Conservation (phyloP, 306 rosid species). For the Mucuna pruriens region DNA sequence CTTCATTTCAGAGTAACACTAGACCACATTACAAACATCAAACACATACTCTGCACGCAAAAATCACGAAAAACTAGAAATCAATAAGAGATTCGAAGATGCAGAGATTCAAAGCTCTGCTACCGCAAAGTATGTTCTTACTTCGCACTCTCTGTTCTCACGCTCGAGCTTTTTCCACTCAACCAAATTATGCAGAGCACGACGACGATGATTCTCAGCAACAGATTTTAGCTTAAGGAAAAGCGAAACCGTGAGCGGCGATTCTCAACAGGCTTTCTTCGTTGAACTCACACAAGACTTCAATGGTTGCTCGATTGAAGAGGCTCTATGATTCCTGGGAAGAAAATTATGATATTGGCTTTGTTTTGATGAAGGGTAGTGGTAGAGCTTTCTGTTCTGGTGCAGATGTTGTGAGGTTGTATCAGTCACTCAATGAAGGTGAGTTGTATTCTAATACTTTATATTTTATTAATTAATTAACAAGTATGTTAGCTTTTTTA, state of each 20-base stretch:
- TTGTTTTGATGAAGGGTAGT: conserved; percentile 92
- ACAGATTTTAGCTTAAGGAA: conserved; percentile 86
- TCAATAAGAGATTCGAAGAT: conserved; percentile 39
- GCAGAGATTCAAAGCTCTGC: conserved; percentile 71
- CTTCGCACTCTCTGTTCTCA: conserved; percentile 46
- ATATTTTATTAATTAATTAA: neutral
- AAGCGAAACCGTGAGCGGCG: conserved; percentile 80
- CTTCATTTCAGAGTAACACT: neutral
- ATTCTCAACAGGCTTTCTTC: conserved; percentile 75
- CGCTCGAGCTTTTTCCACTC: conserved; percentile 63
- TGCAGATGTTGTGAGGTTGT: conserved; percentile 74
- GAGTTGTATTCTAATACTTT: conserved; percentile 29
- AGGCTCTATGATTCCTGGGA: conserved; percentile 95
- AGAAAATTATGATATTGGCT: conserved; percentile 85
- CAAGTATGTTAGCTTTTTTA: conserved; percentile 15
- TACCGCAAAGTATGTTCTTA: conserved; percentile 42
- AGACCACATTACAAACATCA: conserved; percentile 30
- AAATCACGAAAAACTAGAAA: neutral
- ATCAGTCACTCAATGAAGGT: conserved; percentile 75
- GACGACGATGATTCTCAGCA: conserved; percentile 54
- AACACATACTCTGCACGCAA: conserved; percentile 37
- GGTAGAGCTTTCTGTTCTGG: conserved; percentile 97
- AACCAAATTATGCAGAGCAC: conserved; percentile 51
- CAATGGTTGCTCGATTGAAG: conserved; percentile 81
- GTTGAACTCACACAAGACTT: conserved; percentile 68